phyloP scores from a whole-genome alignment of 2,329 filamentous ascomycete genomes.

The Byssothecium circinans region DNA sequence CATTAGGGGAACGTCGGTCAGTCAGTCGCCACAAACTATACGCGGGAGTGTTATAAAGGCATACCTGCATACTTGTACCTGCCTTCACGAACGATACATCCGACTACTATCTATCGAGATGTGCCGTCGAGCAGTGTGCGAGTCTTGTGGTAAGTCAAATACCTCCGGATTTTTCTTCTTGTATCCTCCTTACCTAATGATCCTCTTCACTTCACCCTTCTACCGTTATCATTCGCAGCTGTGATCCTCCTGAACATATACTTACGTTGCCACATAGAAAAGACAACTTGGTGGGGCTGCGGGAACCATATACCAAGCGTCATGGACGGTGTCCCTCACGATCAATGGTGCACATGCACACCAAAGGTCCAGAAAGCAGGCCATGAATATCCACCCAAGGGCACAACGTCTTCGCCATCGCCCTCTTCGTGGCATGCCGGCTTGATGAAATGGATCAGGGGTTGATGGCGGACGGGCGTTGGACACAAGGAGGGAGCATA shows the following conservation, averaged over 20 bases:
- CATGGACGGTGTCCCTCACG: slow-evolving; percentile 60
- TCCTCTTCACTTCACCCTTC: background rate
- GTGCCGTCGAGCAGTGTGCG: slow-evolving; percentile 67
- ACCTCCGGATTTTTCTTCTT: background rate
- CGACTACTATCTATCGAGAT: slow-evolving; percentile 46
- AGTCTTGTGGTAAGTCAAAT: slow-evolving; percentile 60
- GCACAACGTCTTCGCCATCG: slow-evolving; percentile 7
- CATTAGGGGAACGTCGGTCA: background rate
- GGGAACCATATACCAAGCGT: slow-evolving; percentile 63
- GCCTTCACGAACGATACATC: too few relatives aligned
- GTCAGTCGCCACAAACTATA: too few relatives aligned
- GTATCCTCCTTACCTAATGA: too few relatives aligned
- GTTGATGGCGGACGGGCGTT: background rate
- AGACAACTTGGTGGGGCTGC: slow-evolving; percentile 67
- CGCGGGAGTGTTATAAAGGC: background rate
- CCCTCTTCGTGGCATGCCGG: slow-evolving; percentile 29
- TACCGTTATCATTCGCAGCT: background rate
- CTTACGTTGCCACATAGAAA: slow-evolving; percentile 44
- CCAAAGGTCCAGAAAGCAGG: slow-evolving; percentile 64
- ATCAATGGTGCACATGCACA: slow-evolving; percentile 66
- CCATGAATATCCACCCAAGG: slow-evolving; percentile 67
- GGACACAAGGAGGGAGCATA: background rate
- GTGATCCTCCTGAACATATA: background rate
- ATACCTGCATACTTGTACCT: background rate
- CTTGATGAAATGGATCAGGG: slow-evolving; percentile 1